phyloP scores from a whole-genome alignment of 1,139 yeast genomes.

The Candida pseudoviswanathii region DNA sequence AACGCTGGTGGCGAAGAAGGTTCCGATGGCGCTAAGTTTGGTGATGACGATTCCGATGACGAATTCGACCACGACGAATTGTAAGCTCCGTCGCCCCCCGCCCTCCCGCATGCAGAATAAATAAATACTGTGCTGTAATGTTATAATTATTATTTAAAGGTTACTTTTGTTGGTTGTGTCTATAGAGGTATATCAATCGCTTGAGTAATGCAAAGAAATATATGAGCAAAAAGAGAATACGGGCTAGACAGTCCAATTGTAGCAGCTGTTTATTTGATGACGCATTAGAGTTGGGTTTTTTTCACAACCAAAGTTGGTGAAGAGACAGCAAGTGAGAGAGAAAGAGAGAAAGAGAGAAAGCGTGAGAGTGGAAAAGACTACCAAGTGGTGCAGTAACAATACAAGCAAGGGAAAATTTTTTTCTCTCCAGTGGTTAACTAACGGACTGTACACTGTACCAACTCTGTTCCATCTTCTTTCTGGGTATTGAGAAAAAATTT shows the following conservation, averaged over 20 bases:
- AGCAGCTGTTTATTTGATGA: not conserved
- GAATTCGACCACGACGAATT: conserved; percentile 64
- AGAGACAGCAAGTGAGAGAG: not conserved
- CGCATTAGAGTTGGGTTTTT: too few species aligned
- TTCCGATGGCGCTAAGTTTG: conserved; percentile 34
- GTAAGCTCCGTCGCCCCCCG: too few species aligned
- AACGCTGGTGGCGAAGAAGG: conserved; percentile 50
- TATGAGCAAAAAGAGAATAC: not conserved
- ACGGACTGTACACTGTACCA: too few species aligned
- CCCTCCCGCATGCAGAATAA: conserved; percentile 1
- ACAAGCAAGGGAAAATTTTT: not conserved
- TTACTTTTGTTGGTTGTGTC: conserved; percentile 1
- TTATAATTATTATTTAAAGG: not conserved
- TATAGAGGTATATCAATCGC: not conserved
- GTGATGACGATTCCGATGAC: conserved; percentile 63
- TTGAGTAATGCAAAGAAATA: not conserved
- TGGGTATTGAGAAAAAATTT: conserved; percentile 2
- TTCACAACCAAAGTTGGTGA: not conserved
- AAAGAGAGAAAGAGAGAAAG: not conserved
- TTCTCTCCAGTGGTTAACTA: too few species aligned
- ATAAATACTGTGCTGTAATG: not conserved
- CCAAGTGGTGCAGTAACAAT: not conserved
- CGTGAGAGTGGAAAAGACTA: not conserved
- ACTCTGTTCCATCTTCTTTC: not conserved
- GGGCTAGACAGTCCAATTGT: not conserved